Evolutionary conservation across 2,329 filamentous ascomycete species (phyloP), one percentile per base, ranked within the genome.

Genomic region (Aspergillus awamori): DNA sequence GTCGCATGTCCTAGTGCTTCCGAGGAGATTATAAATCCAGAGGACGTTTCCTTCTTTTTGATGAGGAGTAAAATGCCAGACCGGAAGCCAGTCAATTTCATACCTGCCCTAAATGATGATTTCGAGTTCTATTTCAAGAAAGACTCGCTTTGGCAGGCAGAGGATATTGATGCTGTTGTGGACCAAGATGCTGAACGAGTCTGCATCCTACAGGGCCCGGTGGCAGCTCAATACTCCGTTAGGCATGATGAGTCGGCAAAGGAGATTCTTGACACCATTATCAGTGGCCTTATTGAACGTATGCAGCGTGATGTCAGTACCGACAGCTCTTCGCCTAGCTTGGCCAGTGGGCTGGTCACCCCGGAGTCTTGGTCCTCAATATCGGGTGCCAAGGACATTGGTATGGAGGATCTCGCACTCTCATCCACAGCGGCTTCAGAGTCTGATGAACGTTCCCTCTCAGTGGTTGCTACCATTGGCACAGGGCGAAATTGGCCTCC

Each of bases 121-220:
- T 98, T 98, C 68, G 94, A 98, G 74, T 96, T 94, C 79, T 98
- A 91, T 81, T 98, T 98, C 89, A 98, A 98, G 86, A 98, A 98
- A 82, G 94, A 98, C 76, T 97, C 94, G 0, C 84, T 98, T 11
- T 98, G 94, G 94, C 94, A 98, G 79, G 97, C 94, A 0, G 94
- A 98, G 79, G 93, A 97, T 72, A 83, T 98, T 8, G 93, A 94
- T 70, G 93, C 94, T 54, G 93, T 98, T 53, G 92, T 96, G 63
- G 93, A 84, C 68, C 93, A 97, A 78, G 94, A 98, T 74, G 94
- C 97, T 61, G 92, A 91, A 63, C 87, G 94, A 72, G 96, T 93
- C 39, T 97, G 93, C 80, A 97, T 98, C 74, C 83, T 98, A 30
- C 94, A 98, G 74, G 95, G 94, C 8, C 94, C 94, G 4, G 92